phyloP scores from a whole-genome alignment of 2,329 filamentous ascomycete genomes.

The Tolypocladium nubicola region DNA sequence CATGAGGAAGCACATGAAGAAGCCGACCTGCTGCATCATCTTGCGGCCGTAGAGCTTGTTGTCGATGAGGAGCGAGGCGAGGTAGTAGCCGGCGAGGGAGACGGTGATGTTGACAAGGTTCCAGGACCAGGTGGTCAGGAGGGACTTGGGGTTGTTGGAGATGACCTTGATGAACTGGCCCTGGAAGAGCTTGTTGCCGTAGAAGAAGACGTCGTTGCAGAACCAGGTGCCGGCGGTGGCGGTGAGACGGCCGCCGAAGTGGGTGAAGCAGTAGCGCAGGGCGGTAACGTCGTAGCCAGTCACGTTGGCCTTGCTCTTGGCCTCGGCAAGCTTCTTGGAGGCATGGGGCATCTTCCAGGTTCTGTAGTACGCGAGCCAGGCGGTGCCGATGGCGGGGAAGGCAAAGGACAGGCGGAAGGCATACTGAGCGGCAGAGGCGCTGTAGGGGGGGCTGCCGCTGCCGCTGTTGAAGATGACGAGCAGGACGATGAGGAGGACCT shows the following conservation, averaged over 20 bases:
- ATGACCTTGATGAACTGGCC: slow-evolving; percentile 80
- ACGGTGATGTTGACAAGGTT: slow-evolving; percentile 87
- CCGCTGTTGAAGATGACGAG: slow-evolving; percentile 84
- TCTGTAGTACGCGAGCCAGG: slow-evolving; percentile 95
- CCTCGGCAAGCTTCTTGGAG: slow-evolving; percentile 67
- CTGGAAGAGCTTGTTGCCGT: slow-evolving; percentile 98
- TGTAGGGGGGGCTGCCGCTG: slow-evolving; percentile 64
- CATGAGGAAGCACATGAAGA: slow-evolving; percentile 85
- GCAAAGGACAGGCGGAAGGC: slow-evolving; percentile 89
- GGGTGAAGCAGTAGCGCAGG: slow-evolving; percentile 62
- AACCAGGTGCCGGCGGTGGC: slow-evolving; percentile 89
- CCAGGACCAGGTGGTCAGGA: slow-evolving; percentile 86
- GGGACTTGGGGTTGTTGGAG: slow-evolving; percentile 53
- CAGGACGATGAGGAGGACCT: slow-evolving; percentile 76
- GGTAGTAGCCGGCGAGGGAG: slow-evolving; percentile 79
- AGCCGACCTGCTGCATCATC: slow-evolving; percentile 91
- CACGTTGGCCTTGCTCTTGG: slow-evolving; percentile 78
- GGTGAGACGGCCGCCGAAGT: slow-evolving; percentile 79
- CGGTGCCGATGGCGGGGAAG: slow-evolving; percentile 77
- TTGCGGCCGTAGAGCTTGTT: slow-evolving; percentile 95
- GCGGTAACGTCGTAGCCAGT: slow-evolving; percentile 90
- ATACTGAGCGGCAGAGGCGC: slow-evolving; percentile 67
- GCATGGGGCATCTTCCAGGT: slow-evolving; percentile 88
- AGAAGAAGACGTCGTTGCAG: slow-evolving; percentile 97
- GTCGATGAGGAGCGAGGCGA: slow-evolving; percentile 81